Base-by-base conservation (phyloP, 768 basidiomycete species). In the Multifurca ochricompacta region DNA sequence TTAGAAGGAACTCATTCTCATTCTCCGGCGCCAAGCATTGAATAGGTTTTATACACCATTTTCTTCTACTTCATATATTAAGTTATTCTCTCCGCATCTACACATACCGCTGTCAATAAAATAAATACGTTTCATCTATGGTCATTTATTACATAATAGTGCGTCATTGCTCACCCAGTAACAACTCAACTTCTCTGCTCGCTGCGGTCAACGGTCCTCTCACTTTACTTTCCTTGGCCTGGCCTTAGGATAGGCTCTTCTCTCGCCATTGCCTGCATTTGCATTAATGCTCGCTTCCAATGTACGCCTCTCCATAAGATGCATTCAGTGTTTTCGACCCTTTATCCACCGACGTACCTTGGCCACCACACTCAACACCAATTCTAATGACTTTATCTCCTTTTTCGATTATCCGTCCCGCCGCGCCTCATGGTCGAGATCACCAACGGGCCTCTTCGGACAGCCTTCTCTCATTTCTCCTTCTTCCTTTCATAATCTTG, bases 391-490 rank as follows among this genome's bases (percentile, higher is more conserved):
- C 47, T 75, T 91, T 58, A 74, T 83, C 53, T 71, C 79, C 14
- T 77, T 87, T 54, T 90, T 91, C 67, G 88, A 91, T 71, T 75
- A 76, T 32, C 85, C 87, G 5, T 65, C 73, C 60, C 51, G 68
- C 62, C 68, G 69, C 34, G 67, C 68, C 37, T 62, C 69, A 3
- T 73, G 76, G 8, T 70, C 77, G 2, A 69, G 79, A 25, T 70
- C 76, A 6, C 69, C 77, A 2, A 86, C 87, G 2, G 96, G 96
- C 21, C 78, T 98, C 32, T 98, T 99, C 67, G 81, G 81, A 14
- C 89, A 96, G 60, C 76, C 81, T 0, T 73, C 79, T 16, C 77
- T 99, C 32, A 81, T 77, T 3, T 71, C 80, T 25, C 91, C 94
- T 0, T 65, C 74, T 1, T 79, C 81, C 21, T 82, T 98, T 43